Conservation (phyloP, 1,284 basidiomycete genomes). For the Tilletiaria anomala region DNA sequence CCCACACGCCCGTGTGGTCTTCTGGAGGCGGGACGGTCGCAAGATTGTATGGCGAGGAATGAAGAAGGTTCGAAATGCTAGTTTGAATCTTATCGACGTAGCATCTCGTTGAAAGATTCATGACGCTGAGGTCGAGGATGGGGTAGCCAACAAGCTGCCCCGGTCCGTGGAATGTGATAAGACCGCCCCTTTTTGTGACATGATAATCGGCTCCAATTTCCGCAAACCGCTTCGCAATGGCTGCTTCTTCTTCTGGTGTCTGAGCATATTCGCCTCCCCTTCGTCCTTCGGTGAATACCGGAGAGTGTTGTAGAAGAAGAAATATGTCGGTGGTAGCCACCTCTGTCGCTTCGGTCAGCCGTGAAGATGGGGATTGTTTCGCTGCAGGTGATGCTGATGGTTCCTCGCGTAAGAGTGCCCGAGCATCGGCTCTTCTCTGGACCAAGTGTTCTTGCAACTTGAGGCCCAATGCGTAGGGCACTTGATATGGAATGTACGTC, state of each 20-base stretch:
- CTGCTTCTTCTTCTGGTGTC: constrained; percentile 39
- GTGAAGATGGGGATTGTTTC: constrained; percentile 53
- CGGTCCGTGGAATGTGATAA: constrained; percentile 93
- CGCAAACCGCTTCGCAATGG: constrained; percentile 52
- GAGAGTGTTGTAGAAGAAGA: constrained; percentile 58
- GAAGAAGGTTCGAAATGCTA: constrained; percentile 51
- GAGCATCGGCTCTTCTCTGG: constrained; percentile 15
- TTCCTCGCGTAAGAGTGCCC: constrained; percentile 50
- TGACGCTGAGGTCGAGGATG: constrained; percentile 60
- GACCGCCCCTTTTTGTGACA: constrained; percentile 68
- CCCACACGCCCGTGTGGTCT: constrained; percentile 34
- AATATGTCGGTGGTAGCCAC: constrained; percentile 43
- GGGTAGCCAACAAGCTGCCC: constrained; percentile 95
- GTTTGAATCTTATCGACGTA: constrained; percentile 61
- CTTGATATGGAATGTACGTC: constrained; percentile 24
- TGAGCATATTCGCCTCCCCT: constrained; percentile 48
- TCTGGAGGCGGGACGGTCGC: constrained; percentile 13
- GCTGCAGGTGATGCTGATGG: constrained; percentile 68
- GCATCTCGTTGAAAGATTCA: constrained; percentile 48
- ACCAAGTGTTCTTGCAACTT: constrained; percentile 31
- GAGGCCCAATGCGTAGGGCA: constrained; percentile 30
- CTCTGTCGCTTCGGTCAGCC: constrained; percentile 17
- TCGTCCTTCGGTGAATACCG: constrained; percentile 84
- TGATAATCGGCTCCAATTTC: constrained; percentile 75
- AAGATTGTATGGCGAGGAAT: constrained; percentile 44